Conservation (phyloP, 2,329 filamentous ascomycete genomes). For the Gaeumannomyces sp. region DNA sequence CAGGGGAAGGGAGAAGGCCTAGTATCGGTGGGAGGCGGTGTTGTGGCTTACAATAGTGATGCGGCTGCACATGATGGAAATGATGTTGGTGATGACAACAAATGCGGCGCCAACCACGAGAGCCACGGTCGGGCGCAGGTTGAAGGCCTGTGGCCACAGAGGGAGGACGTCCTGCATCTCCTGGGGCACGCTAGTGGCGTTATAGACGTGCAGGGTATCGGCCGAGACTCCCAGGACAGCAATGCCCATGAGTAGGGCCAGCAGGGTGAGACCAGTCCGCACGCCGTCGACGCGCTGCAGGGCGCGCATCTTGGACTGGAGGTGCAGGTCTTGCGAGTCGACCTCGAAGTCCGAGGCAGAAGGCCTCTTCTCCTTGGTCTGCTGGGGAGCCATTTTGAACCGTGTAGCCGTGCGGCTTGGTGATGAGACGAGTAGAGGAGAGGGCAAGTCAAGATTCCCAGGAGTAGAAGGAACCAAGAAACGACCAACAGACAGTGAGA, state of each 20-base stretch:
- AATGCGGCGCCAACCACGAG: constrained; percentile 46
- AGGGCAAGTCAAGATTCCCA: no score
- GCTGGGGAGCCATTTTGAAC: constrained; percentile 10
- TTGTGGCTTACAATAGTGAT: constrained; percentile 39
- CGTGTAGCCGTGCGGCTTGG: neutral
- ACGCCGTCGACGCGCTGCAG: constrained; percentile 36
- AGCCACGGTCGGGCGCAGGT: constrained; percentile 49
- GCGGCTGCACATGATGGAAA: constrained; percentile 44
- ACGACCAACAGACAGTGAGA: neutral
- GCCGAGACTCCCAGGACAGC: constrained; percentile 48
- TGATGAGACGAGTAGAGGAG: neutral
- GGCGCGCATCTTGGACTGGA: constrained; percentile 31
- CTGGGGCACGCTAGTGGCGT: constrained; percentile 42
- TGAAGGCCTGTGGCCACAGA: constrained; percentile 52
- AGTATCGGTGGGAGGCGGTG: neutral
- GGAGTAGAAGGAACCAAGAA: neutral
- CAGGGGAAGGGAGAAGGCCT: neutral
- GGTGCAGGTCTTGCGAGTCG: constrained; percentile 33
- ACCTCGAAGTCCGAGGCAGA: constrained; percentile 44
- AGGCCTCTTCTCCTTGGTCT: constrained; percentile 12
- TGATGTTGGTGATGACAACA: constrained; percentile 40
- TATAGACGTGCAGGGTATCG: constrained; percentile 49
- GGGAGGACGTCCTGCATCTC: constrained; percentile 39
- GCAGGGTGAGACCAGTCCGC: constrained; percentile 39
- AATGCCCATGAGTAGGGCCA: constrained; percentile 46